Conservation (phyloP, 2,329 filamentous ascomycete genomes). For the Ophiocordyceps sinensis region DNA sequence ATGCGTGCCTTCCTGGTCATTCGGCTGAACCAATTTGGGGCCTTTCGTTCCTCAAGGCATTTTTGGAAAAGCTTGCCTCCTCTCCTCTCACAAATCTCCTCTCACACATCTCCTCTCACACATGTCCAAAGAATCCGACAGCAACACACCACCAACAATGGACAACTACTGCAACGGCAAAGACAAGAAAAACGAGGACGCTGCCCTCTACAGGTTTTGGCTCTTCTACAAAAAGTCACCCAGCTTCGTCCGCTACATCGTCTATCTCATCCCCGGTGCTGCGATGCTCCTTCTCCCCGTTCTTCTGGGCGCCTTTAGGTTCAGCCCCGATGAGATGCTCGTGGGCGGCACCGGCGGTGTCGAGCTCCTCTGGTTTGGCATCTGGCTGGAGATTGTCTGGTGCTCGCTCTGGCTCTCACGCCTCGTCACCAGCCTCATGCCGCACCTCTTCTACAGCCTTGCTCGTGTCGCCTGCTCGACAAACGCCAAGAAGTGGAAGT, state of each 20-base stretch:
- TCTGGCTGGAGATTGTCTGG: slow-evolving; percentile 93
- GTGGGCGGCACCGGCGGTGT: slow-evolving; percentile 59
- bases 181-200: slow-evolving; percentile 19
- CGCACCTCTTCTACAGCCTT: slow-evolving; percentile 29
- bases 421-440: slow-evolving; percentile 36
- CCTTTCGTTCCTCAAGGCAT: too few relatives aligned
- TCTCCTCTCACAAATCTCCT: too few relatives aligned
- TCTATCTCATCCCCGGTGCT: slow-evolving; percentile 32
- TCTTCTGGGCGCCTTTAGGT: slow-evolving; percentile 26
- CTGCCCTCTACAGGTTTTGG: slow-evolving; percentile 26
- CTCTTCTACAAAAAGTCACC: slow-evolving; percentile 32
- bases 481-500: slow-evolving; percentile 84
- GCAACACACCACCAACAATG: too few relatives aligned
- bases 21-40: too few relatives aligned
- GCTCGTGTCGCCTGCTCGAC: slow-evolving; percentile 68
- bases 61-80: too few relatives aligned
- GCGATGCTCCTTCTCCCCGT: slow-evolving; percentile 30
- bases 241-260: slow-evolving; percentile 31
- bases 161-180: too few relatives aligned
- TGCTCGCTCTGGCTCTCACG: slow-evolving; percentile 70
- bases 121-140: too few relatives aligned
- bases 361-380: slow-evolving; percentile 74
- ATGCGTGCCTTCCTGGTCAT: too few relatives aligned
- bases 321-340: slow-evolving; percentile 24
- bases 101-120: too few relatives aligned